Percentiles rank a stretch among this genome's conserved stretches.
Conservation (phyloP, 306 rosid species). For the Quillaja saponaria region DNA sequence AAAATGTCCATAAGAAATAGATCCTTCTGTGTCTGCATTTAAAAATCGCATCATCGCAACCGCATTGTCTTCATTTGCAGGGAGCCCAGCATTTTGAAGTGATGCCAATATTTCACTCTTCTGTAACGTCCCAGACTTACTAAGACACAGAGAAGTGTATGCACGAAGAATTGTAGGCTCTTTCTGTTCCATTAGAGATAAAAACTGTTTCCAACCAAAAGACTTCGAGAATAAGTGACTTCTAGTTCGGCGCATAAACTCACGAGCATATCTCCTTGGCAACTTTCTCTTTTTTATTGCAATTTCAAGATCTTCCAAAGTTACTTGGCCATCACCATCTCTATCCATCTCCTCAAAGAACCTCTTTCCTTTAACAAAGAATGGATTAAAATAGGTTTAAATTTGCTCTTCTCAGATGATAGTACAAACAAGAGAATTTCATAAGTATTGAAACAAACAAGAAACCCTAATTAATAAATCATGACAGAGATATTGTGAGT, state of each 20-base stretch:
- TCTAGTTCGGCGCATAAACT: slow-evolving; percentile 89
- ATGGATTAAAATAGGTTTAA: slow-evolving; percentile 24
- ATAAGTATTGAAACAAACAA: not conserved
- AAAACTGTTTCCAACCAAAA: slow-evolving; percentile 95
- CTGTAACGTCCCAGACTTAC: slow-evolving; percentile 96
- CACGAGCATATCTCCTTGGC: slow-evolving; percentile 95
- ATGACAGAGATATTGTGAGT: not conserved
- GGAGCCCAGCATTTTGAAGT: slow-evolving; percentile 88
- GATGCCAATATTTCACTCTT: slow-evolving; percentile 92
- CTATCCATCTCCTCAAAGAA: slow-evolving; percentile 98
- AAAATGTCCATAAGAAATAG: slow-evolving; percentile 96
- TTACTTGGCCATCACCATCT: slow-evolving; percentile 97
- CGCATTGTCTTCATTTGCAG: slow-evolving; percentile 97
- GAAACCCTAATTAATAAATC: not conserved
- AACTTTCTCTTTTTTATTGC: slow-evolving; percentile 90
- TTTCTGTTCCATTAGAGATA: slow-evolving; percentile 94
- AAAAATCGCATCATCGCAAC: slow-evolving; percentile 98
- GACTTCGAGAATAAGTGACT: slow-evolving; percentile 92
- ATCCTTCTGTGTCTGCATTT: slow-evolving; percentile 86
- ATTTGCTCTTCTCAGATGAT: slow-evolving; percentile 19
- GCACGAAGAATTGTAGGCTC: slow-evolving; percentile 99
- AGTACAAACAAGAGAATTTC: slow-evolving; percentile 5
- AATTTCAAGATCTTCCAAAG: slow-evolving; percentile 86
- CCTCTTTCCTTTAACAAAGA: slow-evolving; percentile 70
- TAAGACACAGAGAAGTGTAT: slow-evolving; percentile 90